A percentile compares a stretch with the other conserved stretches of the same genome.
phyloP scores from a whole-genome alignment of 257 asterid species.

The Cruciata laevipes region DNA sequence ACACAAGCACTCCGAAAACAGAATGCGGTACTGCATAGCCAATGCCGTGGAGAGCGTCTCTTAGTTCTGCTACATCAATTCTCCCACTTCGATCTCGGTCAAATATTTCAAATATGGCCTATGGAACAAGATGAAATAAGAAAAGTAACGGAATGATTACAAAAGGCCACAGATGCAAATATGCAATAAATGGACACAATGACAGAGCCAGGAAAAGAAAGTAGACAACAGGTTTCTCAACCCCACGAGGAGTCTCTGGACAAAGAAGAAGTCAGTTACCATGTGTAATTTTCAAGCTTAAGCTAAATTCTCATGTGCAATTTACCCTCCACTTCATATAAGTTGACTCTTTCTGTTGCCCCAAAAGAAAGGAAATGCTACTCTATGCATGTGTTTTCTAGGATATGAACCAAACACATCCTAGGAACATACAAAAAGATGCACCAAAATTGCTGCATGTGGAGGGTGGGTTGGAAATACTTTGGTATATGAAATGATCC shows the following conservation, averaged over 20 bases:
- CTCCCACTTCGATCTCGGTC: conserved; percentile 80
- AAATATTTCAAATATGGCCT: conserved; percentile 70
- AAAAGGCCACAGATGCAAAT: too few relatives aligned
- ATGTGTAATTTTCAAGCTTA: not conserved
- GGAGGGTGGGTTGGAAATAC: not conserved
- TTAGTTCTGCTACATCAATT: conserved; percentile 67
- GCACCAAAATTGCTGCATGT: not conserved
- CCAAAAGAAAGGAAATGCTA: not conserved
- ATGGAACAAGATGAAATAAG: not conserved
- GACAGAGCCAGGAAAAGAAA: not conserved
- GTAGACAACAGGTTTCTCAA: not conserved
- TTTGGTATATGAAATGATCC: not conserved
- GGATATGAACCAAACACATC: conserved; percentile 5
- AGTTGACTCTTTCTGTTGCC: too few relatives aligned
- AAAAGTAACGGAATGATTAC: not conserved
- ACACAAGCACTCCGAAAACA: conserved; percentile 61
- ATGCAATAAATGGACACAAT: not conserved
- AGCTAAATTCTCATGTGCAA: not conserved
- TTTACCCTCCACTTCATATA: not conserved
- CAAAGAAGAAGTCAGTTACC: not conserved
- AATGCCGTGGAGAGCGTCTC: conserved; percentile 66
- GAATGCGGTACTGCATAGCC: conserved; percentile 75
- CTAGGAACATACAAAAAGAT: not conserved
- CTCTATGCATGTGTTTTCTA: too few relatives aligned
- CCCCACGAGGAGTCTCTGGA: not conserved